Base-by-base conservation (phyloP, 2,329 filamentous ascomycete species). In the Amylocarpus encephaloides region DNA sequence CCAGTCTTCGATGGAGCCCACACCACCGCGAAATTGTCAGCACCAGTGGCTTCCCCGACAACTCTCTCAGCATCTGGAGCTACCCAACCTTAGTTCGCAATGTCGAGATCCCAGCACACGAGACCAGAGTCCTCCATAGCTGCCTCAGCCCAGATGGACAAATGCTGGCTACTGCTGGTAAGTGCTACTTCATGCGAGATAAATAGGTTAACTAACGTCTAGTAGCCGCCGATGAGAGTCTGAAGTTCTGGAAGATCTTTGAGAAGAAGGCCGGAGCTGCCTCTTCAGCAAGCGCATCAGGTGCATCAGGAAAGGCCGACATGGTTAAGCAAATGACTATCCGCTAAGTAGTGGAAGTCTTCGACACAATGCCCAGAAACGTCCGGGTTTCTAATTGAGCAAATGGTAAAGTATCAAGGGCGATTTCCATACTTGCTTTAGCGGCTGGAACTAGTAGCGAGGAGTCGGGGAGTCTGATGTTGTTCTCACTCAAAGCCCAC, bases 231-330 rank as follows among this genome's bases (percentile, higher is more conserved):
- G 93, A 98, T 64, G 93, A 98, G 77, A 92, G 86, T 66, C 78
- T 98, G 70, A 98, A 98, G 76, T 98, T 98, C 79, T 98, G 93
- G 93, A 98, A 98, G 83, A 79, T 98, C 62, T 98, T 98, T 66
- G 93, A 98, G 79, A 96, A 95, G 81, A 97, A 96, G 81, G 77
- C 91, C 15, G 90, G 89, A 49, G 75, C 79, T 52, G 74, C 79
- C 53, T 79, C 83, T 46, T 79, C 82, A 43, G 75, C 83, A 48
- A 78, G 80, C 53, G 77, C 79, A 60, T 78, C 83, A 51, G 83
- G 82, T 56, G 75, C 85, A 52, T 85, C 85, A 44, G 80, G 79
- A 70, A 92, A 92, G 74, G 89, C 86, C 49, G 83, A 88, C 64
- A 86, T 92, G 78, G 83, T 83, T 67, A 96, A 95, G 83, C 88